phyloP scores from a whole-genome alignment of 306 rosid species.

The Trifolium dubium region DNA sequence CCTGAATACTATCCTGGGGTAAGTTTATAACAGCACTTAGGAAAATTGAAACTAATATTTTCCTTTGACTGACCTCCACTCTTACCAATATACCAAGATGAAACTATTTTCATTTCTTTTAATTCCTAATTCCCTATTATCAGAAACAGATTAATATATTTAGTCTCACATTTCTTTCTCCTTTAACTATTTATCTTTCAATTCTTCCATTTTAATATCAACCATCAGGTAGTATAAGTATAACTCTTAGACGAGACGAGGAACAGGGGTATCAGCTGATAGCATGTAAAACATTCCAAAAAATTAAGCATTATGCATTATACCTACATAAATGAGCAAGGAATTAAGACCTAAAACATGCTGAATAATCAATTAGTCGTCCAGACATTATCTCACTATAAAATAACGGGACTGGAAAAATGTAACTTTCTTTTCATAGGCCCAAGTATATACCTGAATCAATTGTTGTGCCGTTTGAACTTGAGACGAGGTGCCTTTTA shows the following conservation, averaged over 20 bases:
- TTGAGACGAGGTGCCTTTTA: constrained; percentile 87
- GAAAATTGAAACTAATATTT: not conserved
- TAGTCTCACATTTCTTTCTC: not conserved
- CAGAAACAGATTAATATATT: not conserved
- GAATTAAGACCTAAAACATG: not conserved
- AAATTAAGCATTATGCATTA: too few species aligned
- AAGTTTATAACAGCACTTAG: not conserved
- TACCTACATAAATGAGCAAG: too few species aligned
- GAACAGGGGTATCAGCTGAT: not conserved
- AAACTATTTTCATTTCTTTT: not conserved
- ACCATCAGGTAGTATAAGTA: not conserved
- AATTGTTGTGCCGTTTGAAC: constrained; percentile 91
- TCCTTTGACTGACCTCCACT: not conserved
- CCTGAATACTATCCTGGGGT: not conserved
- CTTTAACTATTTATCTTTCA: not conserved
- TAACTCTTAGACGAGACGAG: not conserved
- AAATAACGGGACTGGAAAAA: not conserved
- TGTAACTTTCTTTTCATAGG: constrained; percentile 16
- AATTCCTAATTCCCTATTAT: not conserved
- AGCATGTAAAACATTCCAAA: not conserved
- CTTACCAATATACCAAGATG: not conserved
- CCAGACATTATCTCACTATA: constrained; percentile 8
- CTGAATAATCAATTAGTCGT: constrained; percentile 2
- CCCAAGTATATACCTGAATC: constrained; percentile 72
- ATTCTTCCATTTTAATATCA: not conserved